These are phyloP conservation scores for Phytophthora gonapodyides DNA, from an alignment of 352 stramenopile species.

Conservation along the genomic window DNA sequence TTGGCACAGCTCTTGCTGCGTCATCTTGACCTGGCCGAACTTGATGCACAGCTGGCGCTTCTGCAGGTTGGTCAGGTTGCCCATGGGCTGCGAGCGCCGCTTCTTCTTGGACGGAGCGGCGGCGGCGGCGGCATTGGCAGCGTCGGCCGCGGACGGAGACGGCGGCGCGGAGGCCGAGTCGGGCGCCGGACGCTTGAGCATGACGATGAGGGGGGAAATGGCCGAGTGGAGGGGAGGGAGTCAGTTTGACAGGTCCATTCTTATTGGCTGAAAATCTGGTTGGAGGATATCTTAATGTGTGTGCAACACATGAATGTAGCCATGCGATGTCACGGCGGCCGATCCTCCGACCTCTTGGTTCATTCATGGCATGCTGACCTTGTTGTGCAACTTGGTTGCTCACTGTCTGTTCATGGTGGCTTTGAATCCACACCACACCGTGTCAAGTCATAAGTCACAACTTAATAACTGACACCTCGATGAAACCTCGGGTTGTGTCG, in stretches of 20 bases:
- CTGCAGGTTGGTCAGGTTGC: slow-evolving; percentile 67
- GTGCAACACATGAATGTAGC: too few species aligned
- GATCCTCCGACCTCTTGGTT: too few species aligned
- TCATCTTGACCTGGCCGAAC: slow-evolving; percentile 62
- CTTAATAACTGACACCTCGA: too few species aligned
- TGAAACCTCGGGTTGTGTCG: too few species aligned
- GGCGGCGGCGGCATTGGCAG: background rate
- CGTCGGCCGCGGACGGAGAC: slow-evolving; percentile 4
- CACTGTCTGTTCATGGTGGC: too few species aligned
- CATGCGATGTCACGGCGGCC: too few species aligned
- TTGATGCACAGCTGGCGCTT: slow-evolving; percentile 66
- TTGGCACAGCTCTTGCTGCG: slow-evolving; percentile 62
- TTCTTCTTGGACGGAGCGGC: slow-evolving; percentile 37
- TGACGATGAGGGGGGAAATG: slow-evolving; percentile 35
- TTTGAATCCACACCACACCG: too few species aligned
- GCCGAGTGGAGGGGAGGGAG: slow-evolving; percentile 18
- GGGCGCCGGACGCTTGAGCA: slow-evolving; percentile 33
- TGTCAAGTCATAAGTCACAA: too few species aligned
- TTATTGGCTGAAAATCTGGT: too few species aligned
- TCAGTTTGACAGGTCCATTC: slow-evolving; percentile 39
- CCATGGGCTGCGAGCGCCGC: slow-evolving; percentile 52
- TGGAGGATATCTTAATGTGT: too few species aligned
- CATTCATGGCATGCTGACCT: too few species aligned
- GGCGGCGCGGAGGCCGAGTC: background rate
- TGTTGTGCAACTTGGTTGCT: too few species aligned